Evolutionary conservation across 495 filamentous ascomycete species (phyloP).

Genomic region (Aspergillus sclerotioniger): DNA sequence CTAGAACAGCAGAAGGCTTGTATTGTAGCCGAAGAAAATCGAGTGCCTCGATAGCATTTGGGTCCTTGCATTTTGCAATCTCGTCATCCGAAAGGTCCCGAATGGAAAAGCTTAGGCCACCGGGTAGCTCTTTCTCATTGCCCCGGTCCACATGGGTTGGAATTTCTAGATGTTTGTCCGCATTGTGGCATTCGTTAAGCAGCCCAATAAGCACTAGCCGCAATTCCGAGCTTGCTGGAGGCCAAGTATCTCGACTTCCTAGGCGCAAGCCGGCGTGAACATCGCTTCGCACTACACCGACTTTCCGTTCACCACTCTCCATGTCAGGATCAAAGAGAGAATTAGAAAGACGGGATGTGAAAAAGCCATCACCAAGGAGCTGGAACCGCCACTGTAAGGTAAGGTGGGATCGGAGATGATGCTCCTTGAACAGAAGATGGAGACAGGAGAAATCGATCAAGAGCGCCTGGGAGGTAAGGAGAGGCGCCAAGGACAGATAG

Average conservation of each 20-base stretch:
- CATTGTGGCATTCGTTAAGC: constrained; percentile 68
- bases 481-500: constrained; percentile 70
- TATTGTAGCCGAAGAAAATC: constrained; percentile 90
- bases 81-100: constrained; percentile 76
- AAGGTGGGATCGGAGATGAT: constrained; percentile 73
- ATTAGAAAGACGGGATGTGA: constrained; percentile 72
- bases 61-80: constrained; percentile 74
- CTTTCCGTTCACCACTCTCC: constrained; percentile 68
- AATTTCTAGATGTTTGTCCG: constrained; percentile 20
- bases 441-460: constrained; percentile 76
- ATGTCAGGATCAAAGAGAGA: constrained; percentile 87
- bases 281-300: constrained; percentile 64
- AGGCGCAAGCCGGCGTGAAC: constrained; percentile 78
- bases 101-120: constrained; percentile 80
- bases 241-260: constrained; percentile 77
- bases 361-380: constrained; percentile 79
- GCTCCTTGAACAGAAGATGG: constrained; percentile 73
- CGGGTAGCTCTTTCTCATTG: constrained; percentile 61
- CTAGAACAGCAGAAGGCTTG: constrained; percentile 69
- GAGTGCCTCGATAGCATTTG: constrained; percentile 75
- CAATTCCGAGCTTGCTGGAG: constrained; percentile 88
- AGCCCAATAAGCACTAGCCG: constrained; percentile 85
- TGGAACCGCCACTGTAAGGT: constrained; percentile 75
- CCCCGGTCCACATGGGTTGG: constrained; percentile 23
- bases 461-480: constrained; percentile 69